These are phyloP conservation scores for Orychophragmus violaceus DNA, from an alignment of 345 rosid species.

Conservation along the genomic window DNA sequence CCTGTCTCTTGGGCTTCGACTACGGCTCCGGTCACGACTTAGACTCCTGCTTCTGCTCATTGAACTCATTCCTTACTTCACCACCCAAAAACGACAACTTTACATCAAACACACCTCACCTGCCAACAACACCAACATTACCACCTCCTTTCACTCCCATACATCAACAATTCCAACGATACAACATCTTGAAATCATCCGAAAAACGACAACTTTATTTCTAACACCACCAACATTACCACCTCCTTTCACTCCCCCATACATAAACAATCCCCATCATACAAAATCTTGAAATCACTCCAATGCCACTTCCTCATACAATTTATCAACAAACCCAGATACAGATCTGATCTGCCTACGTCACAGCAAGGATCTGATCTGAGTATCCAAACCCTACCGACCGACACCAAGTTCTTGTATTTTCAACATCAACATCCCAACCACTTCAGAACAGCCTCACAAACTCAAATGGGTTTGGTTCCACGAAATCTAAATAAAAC, in stretches of 20 bases:
- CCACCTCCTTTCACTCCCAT: conserved; percentile 25
- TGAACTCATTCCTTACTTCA: conserved; percentile 20
- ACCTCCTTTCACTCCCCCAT: conserved; percentile 20
- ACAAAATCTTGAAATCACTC: not conserved
- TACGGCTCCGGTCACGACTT: conserved; percentile 71
- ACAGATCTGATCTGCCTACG: conserved; percentile 3
- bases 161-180: no score
- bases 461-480: not conserved
- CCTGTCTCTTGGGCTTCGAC: conserved; percentile 85
- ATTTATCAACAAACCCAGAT: not conserved
- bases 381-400: not conserved
- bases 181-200: no score
- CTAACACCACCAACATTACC: conserved; percentile 25
- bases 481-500: not conserved
- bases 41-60: conserved; percentile 69
- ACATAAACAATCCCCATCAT: not conserved
- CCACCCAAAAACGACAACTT: not conserved
- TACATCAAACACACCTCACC: conserved; percentile 19
- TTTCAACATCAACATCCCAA: conserved; percentile 2
- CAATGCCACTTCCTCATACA: not conserved
- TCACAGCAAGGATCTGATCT: not conserved
- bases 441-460: not conserved
- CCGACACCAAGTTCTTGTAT: not conserved
- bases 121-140: conserved; percentile 31
- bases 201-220: no score